Conservation (phyloP, 2,329 filamentous ascomycete species). For the Ilyonectria mors-panacis region DNA sequence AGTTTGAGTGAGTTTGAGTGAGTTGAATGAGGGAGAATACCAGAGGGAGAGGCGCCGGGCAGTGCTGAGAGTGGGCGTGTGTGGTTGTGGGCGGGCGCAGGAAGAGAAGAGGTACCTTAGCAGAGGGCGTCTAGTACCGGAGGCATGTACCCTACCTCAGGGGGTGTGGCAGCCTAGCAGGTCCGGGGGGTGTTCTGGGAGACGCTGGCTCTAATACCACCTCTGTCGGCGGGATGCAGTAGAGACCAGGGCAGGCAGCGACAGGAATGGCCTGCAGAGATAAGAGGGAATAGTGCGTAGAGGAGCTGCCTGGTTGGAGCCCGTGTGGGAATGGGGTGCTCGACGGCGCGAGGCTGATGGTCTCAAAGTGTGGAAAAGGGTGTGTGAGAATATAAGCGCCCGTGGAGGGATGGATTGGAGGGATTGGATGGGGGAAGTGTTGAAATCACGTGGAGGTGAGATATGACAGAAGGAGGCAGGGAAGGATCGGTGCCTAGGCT, state of each 20-base stretch:
- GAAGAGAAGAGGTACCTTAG: neutral
- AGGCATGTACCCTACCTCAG: slow-evolving; percentile 1
- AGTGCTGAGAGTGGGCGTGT: neutral
- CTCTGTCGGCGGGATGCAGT: neutral
- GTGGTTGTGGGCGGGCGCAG: neutral
- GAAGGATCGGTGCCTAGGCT: neutral
- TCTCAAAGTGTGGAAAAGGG: neutral
- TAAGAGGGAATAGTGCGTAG: neutral
- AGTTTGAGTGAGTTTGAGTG: neutral
- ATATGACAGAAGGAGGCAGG: neutral
- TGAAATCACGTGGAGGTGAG: slow-evolving; percentile 11
- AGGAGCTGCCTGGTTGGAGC: neutral
- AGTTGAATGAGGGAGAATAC: slow-evolving; percentile 2
- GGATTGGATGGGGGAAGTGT: neutral
- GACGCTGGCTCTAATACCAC: neutral
- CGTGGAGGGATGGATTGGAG: neutral
- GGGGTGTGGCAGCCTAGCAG: slow-evolving; percentile 5
- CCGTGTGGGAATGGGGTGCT: neutral
- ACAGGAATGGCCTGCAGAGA: slow-evolving; percentile 6
- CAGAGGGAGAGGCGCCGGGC: slow-evolving; percentile 12
- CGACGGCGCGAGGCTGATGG: neutral
- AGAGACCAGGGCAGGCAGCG: neutral
- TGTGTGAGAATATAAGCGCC: neutral
- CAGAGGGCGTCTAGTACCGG: slow-evolving; percentile 2
- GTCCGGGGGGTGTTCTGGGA: slow-evolving; percentile 1